Percentiles rank a stretch among this genome's conserved stretches.
Conservation (phyloP, 2,329 filamentous ascomycete species). For the Pezicula radicicola region DNA sequence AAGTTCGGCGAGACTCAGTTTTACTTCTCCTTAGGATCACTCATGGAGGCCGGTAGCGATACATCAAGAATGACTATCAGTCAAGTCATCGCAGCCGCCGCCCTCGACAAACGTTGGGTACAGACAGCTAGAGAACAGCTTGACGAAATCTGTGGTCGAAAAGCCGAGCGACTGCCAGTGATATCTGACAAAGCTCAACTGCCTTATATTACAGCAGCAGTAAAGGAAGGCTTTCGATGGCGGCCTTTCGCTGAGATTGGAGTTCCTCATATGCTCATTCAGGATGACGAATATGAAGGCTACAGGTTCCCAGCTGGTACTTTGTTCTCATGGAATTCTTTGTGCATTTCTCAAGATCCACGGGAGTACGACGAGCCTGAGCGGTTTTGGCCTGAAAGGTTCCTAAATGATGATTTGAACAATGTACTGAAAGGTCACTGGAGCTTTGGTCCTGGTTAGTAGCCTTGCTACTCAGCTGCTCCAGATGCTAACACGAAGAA, state of each 20-base stretch:
- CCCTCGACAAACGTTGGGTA: conserved; percentile 13
- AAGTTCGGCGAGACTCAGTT: conserved; percentile 20
- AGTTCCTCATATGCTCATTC: conserved; percentile 33
- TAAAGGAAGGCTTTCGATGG: conserved; percentile 45
- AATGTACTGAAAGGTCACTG: conserved; percentile 28
- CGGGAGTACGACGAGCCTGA: conserved; percentile 44
- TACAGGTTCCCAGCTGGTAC: conserved; percentile 42
- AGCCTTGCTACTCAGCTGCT: too few species aligned
- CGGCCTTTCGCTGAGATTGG: conserved; percentile 35
- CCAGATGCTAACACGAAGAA: too few species aligned
- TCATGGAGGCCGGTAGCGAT: conserved; percentile 41
- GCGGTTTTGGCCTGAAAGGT: conserved; percentile 42
- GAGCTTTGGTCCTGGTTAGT: conserved; percentile 28
- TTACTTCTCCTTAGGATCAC: conserved; percentile 28
- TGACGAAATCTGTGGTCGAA: conserved; percentile 37
- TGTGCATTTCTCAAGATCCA: conserved; percentile 38
- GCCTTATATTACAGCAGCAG: conserved; percentile 38
- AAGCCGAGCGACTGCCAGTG: conserved; percentile 33
- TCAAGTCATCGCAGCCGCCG: conserved; percentile 27
- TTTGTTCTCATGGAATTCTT: conserved; percentile 36
- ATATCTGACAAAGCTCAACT: conserved; percentile 37
- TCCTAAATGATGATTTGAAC: conserved; percentile 36
- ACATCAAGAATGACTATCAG: conserved; percentile 34
- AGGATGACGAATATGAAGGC: conserved; percentile 43
- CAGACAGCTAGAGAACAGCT: conserved; percentile 37